These are phyloP conservation scores for Xylaria longipes DNA, from an alignment of 495 filamentous ascomycete species.

Conservation along the genomic window DNA sequence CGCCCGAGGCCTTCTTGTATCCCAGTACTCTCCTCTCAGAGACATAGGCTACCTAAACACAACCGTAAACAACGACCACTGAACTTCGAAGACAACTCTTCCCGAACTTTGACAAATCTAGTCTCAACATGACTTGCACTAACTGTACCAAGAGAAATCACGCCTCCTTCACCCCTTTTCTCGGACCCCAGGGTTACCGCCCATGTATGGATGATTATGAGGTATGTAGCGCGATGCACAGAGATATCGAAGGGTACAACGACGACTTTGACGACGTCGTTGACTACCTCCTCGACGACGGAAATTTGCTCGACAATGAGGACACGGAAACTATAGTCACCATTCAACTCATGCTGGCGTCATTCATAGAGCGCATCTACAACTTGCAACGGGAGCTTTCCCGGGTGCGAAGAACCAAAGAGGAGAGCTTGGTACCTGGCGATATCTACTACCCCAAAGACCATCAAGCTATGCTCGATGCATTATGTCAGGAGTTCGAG, in stretches of 20 bases:
- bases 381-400: slow-evolving; percentile 6
- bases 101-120: neutral
- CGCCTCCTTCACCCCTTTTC: neutral
- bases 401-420: neutral
- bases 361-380: neutral
- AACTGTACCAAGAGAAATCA: neutral
- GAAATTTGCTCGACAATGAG: neutral
- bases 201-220: slow-evolving; percentile 7
- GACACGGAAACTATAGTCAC: neutral
- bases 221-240: neutral
- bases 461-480: neutral
- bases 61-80: neutral
- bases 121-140: neutral
- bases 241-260: slow-evolving; percentile 1
- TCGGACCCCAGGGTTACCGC: neutral
- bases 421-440: neutral
- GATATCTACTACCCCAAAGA: neutral
- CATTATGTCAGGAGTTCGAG: neutral
- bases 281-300: neutral
- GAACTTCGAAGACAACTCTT: neutral
- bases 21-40: neutral
- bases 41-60: neutral
- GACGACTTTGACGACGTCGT: neutral
- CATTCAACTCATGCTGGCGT: neutral
- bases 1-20: neutral